Evolutionary conservation across 345 rosid species (phyloP).

Genomic region (Erysimum cheiranthoides): DNA sequence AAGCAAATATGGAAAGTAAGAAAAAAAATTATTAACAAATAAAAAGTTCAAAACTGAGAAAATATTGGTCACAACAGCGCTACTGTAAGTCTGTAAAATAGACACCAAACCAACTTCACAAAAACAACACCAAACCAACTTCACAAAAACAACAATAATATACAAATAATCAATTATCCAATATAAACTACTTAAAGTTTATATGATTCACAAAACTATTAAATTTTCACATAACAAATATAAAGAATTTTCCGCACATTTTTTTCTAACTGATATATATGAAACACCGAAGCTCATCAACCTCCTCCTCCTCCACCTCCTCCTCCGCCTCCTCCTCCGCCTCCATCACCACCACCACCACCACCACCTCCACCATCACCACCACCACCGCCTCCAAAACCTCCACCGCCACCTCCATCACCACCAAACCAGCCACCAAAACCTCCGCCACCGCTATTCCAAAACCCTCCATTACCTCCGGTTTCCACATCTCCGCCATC

Average conservation of each 20-base stretch:
- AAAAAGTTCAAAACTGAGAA: too few relatives aligned
- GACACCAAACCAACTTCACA: constrained; percentile 14
- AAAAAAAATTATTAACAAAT: too few relatives aligned
- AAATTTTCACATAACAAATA: background rate
- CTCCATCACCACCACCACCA: background rate
- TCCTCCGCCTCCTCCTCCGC: background rate
- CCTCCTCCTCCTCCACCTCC: constrained; percentile 34
- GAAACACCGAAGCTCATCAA: constrained; percentile 23
- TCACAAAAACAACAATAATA: constrained; percentile 21
- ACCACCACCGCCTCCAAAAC: background rate
- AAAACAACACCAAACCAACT: constrained; percentile 9
- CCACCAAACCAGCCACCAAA: constrained; percentile 2
- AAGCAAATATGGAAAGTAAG: too few relatives aligned
- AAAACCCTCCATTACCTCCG: constrained; percentile 6
- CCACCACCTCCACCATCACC: constrained; percentile 11
- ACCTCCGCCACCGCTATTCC: background rate
- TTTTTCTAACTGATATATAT: background rate
- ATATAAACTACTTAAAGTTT: background rate
- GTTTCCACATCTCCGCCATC: background rate
- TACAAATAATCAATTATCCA: constrained; percentile 9
- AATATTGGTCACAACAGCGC: background rate
- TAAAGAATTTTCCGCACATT: background rate
- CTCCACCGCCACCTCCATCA: constrained; percentile 21
- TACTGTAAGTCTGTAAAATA: background rate
- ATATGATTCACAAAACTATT: constrained; percentile 9